phyloP scores from a whole-genome alignment of 2,329 filamentous ascomycete genomes.

The Aspergillus novoparasiticus region DNA sequence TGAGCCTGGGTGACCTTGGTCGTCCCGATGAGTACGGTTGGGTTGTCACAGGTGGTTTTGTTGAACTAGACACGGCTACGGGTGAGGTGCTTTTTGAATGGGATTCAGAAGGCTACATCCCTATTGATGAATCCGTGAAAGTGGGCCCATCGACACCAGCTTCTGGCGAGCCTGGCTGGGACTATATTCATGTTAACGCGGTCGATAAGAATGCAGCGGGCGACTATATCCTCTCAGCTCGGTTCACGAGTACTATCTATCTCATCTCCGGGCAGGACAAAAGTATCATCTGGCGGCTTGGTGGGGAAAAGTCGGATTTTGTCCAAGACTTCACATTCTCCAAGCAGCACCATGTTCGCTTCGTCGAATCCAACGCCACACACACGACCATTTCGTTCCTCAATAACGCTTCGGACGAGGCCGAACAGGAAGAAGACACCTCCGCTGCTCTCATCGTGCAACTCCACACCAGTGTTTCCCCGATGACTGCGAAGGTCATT shows the following conservation, averaged over 20 bases:
- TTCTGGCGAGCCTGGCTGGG: constrained; percentile 29
- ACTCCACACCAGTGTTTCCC: constrained; percentile 29
- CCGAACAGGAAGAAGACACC: constrained; percentile 26
- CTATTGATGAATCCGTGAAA: constrained; percentile 7
- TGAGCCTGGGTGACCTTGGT: constrained; percentile 33
- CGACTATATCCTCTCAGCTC: constrained; percentile 44
- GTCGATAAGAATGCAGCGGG: constrained; percentile 44
- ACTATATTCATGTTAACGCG: constrained; percentile 44
- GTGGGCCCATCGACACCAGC: not conserved
- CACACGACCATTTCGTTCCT: constrained; percentile 36
- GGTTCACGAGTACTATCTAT: constrained; percentile 43
- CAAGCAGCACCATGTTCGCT: constrained; percentile 42
- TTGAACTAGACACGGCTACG: constrained; percentile 41
- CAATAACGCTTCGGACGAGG: constrained; percentile 40
- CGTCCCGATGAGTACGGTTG: constrained; percentile 35
- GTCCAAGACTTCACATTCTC: constrained; percentile 38
- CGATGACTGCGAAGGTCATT: constrained; percentile 33
- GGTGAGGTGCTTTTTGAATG: constrained; percentile 40
- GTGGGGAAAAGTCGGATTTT: constrained; percentile 37
- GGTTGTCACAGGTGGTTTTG: constrained; percentile 38
- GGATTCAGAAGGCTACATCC: constrained; percentile 37
- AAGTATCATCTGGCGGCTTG: constrained; percentile 43
- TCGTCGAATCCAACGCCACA: constrained; percentile 32
- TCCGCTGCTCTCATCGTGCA: constrained; percentile 37
- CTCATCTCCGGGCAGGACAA: constrained; percentile 41